phyloP scores from a whole-genome alignment of 2,329 filamentous ascomycete genomes.

The Aspergillus sp. region DNA sequence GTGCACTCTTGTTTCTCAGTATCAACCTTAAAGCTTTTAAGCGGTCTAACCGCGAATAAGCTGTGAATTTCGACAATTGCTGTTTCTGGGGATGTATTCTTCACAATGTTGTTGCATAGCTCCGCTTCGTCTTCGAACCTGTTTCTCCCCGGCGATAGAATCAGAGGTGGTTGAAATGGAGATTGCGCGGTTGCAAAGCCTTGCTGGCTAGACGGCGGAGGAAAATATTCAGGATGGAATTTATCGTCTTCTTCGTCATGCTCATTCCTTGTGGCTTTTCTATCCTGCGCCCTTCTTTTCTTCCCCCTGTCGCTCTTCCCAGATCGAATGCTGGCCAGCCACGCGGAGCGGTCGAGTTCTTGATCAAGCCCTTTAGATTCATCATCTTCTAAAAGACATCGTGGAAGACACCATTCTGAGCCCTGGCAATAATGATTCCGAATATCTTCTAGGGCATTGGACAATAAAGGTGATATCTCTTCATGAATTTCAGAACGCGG shows the following conservation, averaged over 20 bases:
- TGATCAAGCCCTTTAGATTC: neutral
- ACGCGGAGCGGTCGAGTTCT: neutral
- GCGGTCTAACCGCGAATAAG: constrained; percentile 13
- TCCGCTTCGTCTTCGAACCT: neutral
- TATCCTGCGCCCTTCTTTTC: neutral
- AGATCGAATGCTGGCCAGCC: neutral
- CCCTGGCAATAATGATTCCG: constrained; percentile 11
- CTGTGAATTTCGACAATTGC: constrained; percentile 12
- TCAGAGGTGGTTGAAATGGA: neutral
- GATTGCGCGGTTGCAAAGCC: neutral
- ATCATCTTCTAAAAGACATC: constrained; percentile 10
- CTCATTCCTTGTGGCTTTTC: neutral
- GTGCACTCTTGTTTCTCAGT: constrained; percentile 22
- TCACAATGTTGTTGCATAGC: neutral
- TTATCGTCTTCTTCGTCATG: neutral
- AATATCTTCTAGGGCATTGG: constrained; percentile 40
- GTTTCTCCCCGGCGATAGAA: constrained; percentile 3
- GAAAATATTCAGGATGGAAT: neutral
- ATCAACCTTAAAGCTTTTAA: neutral
- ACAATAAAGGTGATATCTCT: constrained; percentile 33
- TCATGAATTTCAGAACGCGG: constrained; percentile 28
- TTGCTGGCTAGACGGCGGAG: neutral
- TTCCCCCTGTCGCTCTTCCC: constrained; percentile 10
- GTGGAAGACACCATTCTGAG: constrained; percentile 36
- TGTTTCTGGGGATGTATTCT: constrained; percentile 6